Base-by-base conservation (phyloP, 1,284 basidiomycete species). In the Neotropicomus parvogracilis region DNA sequence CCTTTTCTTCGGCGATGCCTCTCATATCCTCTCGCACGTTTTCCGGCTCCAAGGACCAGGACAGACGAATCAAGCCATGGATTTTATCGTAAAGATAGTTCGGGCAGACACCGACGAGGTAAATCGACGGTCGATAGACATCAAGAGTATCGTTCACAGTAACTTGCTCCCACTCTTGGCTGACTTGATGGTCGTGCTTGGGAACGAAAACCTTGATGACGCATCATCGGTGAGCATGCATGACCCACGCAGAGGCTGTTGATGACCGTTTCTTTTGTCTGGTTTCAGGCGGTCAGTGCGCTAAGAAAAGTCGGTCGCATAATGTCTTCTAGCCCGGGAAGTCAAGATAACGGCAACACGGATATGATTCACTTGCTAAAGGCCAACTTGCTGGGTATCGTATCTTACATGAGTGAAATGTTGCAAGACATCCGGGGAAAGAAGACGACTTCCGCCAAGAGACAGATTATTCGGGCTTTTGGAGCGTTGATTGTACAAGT, bases 381-480 rank as follows among this genome's bases (percentile, higher is more conserved):
- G 64, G 72, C 71, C 9, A 78, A 91, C 57, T 85, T 94, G 71
- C 77, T 95, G 8, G 92, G 89, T 6, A 75, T 95, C 45, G 83
- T 95, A 17, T 82, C 88, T 0, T 74, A 83, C 50, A 75, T 95
- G 58, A 93, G 87, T 52, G 89, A 93, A 33, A 81, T 85, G 67
- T 68, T 97, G 37, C 89, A 91, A 60, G 91, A 91, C 53, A 74
- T 86, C 3, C 79, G 83, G 12, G 87, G 86, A 1, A 91, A 87
- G 63, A 84, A 85, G 54, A 72, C 83, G 0, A 70, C 80, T 0
- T 69, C 72, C 11, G 72, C 74, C 29, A 95, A 95, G 63, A 75
- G 78, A 46, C 83, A 81, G 59, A 85, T 94, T 45, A 71, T 95
- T 31, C 79, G 88, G 34, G 88, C 92, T 54, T 71, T 97, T 20